These are phyloP conservation scores for Hirsutella thompsonii DNA, from an alignment of 2,329 filamentous ascomycete species.

Conservation along the genomic window DNA sequence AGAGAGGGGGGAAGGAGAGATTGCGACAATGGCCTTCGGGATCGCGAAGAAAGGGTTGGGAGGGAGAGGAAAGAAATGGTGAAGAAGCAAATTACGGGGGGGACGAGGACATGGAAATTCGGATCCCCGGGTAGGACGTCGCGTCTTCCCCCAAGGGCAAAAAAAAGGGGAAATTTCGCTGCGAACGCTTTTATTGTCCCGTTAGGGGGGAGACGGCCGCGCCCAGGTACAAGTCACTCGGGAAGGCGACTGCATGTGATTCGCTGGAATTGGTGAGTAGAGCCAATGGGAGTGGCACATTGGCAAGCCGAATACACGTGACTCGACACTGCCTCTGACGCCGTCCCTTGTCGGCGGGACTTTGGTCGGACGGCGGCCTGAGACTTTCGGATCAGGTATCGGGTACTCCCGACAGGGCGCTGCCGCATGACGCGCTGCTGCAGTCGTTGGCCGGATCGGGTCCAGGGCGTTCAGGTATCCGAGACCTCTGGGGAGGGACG, in stretches of 20 bases:
- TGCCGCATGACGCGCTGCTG: background rate
- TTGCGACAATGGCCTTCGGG: too few relatives aligned
- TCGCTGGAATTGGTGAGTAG: constrained; percentile 8
- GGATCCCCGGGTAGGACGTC: background rate
- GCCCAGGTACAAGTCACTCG: background rate
- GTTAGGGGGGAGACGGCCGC: background rate
- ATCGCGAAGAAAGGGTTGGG: background rate
- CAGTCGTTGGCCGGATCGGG: background rate
- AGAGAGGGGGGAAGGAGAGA: background rate
- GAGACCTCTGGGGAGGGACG: too few relatives aligned
- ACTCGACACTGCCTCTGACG: background rate
- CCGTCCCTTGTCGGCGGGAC: background rate
- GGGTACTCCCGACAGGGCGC: background rate
- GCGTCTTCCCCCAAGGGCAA: constrained; percentile 7
- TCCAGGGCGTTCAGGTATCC: too few relatives aligned
- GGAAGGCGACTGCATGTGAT: constrained; percentile 20
- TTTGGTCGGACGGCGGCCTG: background rate
- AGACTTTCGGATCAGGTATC: background rate
- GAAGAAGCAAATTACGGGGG: constrained; percentile 7
- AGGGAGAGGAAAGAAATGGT: constrained; percentile 4
- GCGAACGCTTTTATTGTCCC: constrained; percentile 2
- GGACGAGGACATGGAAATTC: background rate
- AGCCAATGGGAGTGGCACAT: background rate
- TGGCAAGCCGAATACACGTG: constrained; percentile 1
- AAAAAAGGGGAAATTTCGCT: constrained; percentile 25